A percentile compares a stretch with the other conserved stretches of the same genome.
Evolutionary conservation across 2,329 filamentous ascomycete species (phyloP).

Genomic region (Thielaviopsis musarum): DNA sequence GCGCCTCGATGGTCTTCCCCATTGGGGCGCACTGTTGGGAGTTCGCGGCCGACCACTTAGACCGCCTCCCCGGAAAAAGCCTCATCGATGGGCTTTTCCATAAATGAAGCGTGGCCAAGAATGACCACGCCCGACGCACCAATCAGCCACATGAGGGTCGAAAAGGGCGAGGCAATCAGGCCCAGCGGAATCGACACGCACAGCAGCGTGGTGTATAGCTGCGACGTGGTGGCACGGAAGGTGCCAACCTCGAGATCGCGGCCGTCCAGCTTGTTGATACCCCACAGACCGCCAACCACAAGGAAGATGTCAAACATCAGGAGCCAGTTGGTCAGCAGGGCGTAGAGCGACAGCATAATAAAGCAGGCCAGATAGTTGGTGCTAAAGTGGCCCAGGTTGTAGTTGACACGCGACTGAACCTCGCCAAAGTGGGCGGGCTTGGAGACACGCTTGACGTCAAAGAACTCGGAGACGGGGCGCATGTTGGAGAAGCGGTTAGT

Average conservation of each 20-base stretch:
- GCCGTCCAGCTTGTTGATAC: constrained; percentile 80
- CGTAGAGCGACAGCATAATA: constrained; percentile 90
- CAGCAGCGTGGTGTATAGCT: constrained; percentile 82
- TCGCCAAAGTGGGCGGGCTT: constrained; percentile 87
- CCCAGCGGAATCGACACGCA: constrained; percentile 71
- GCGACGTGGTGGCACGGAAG: constrained; percentile 69
- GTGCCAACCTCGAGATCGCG: constrained; percentile 74
- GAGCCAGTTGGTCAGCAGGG: constrained; percentile 69
- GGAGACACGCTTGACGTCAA: constrained; percentile 87
- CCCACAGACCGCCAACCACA: constrained; percentile 70
- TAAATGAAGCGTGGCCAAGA: constrained; percentile 80
- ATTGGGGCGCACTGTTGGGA: constrained; percentile 84
- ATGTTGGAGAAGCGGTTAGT: constrained; percentile 80
- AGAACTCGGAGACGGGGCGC: constrained; percentile 78
- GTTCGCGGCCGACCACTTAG: constrained; percentile 99
- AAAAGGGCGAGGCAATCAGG: constrained; percentile 69
- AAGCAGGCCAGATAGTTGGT: constrained; percentile 97
- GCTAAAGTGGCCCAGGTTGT: constrained; percentile 93
- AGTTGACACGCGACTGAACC: constrained; percentile 83
- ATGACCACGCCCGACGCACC: constrained; percentile 89
- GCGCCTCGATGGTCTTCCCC: constrained; percentile 95
- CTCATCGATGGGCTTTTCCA: constrained; percentile 99
- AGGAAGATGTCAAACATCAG: constrained; percentile 88
- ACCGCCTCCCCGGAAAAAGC: constrained; percentile 99
- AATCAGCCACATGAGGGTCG: constrained; percentile 84